Conservation (phyloP, 2,329 filamentous ascomycete genomes). For the Hypomyces perniciosus region DNA sequence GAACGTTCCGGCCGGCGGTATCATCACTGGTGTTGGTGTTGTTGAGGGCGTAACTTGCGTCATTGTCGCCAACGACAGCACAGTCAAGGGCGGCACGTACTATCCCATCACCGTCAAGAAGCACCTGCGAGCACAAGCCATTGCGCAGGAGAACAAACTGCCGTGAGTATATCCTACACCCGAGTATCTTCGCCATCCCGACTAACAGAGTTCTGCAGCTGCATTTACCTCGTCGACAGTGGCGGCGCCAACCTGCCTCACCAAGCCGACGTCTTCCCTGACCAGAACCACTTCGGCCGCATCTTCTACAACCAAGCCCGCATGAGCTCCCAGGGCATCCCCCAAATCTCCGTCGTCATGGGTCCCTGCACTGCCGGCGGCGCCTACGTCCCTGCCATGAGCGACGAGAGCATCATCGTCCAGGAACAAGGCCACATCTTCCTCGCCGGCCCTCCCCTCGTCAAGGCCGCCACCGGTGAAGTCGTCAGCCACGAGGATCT, state of each 20-base stretch:
- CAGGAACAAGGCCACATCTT: slow-evolving; percentile 96
- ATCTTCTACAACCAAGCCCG: slow-evolving; percentile 98
- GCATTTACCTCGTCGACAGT: slow-evolving; percentile 94
- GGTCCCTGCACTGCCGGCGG: slow-evolving; percentile 93
- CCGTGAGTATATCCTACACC: slow-evolving; percentile 43
- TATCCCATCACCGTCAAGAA: slow-evolving; percentile 98
- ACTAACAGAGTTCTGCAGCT: slow-evolving; percentile 37
- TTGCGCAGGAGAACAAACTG: slow-evolving; percentile 79
- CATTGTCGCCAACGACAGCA: slow-evolving; percentile 93
- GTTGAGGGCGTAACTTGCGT: slow-evolving; percentile 89
- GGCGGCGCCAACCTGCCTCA: slow-evolving; percentile 92
- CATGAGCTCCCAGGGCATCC: slow-evolving; percentile 84
- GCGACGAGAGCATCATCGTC: slow-evolving; percentile 95
- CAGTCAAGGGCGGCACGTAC: slow-evolving; percentile 95
- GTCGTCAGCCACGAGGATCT: slow-evolving; percentile 85
- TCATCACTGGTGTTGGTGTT: slow-evolving; percentile 86
- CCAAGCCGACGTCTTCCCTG: slow-evolving; percentile 93
- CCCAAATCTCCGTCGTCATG: slow-evolving; percentile 94
- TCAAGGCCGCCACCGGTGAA: slow-evolving; percentile 94
- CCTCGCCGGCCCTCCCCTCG: slow-evolving; percentile 85
- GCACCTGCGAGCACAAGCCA: slow-evolving; percentile 84
- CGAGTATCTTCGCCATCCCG: neutral
- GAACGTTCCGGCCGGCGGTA: slow-evolving; percentile 81
- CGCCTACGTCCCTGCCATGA: slow-evolving; percentile 95
- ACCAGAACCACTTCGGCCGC: slow-evolving; percentile 89